A percentile compares a stretch with the other conserved stretches of the same genome.
Evolutionary conservation across 495 filamentous ascomycete genomes (phyloP).

Genomic region (Apiosordaria backusii): DNA sequence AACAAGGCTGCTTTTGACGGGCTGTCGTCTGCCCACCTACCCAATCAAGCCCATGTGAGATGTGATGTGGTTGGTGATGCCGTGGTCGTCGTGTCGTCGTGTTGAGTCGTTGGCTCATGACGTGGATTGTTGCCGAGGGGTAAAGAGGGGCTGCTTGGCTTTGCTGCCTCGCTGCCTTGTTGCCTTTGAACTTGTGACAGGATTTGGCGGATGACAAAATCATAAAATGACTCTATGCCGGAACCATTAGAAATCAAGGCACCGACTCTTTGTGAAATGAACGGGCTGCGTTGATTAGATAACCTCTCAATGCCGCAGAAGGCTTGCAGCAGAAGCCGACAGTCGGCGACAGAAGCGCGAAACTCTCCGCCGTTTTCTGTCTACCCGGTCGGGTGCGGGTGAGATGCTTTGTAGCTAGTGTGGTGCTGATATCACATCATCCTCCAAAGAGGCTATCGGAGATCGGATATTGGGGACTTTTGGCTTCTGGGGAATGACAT

Average conservation of each 20-base stretch:
- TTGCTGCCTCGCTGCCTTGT: neutral
- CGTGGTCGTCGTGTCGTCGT: neutral
- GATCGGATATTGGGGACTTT: neutral
- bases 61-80: neutral
- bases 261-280: neutral
- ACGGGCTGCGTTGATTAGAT: neutral
- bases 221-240: neutral
- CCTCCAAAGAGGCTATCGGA: neutral
- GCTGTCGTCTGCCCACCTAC: too few species aligned
- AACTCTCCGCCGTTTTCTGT: neutral
- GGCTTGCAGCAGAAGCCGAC: neutral
- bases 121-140: neutral
- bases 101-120: neutral
- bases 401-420: neutral
- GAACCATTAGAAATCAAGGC: neutral
- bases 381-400: neutral
- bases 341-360: neutral
- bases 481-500: neutral
- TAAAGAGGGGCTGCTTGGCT: neutral
- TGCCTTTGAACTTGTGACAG: neutral
- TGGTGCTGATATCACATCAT: neutral
- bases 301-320: neutral
- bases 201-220: neutral
- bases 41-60: neutral
- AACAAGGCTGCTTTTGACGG: neutral